Percentiles rank a stretch among this genome's conserved stretches.
phyloP scores from a whole-genome alignment of 1,284 basidiomycete species.

The Phlebopus sp. region DNA sequence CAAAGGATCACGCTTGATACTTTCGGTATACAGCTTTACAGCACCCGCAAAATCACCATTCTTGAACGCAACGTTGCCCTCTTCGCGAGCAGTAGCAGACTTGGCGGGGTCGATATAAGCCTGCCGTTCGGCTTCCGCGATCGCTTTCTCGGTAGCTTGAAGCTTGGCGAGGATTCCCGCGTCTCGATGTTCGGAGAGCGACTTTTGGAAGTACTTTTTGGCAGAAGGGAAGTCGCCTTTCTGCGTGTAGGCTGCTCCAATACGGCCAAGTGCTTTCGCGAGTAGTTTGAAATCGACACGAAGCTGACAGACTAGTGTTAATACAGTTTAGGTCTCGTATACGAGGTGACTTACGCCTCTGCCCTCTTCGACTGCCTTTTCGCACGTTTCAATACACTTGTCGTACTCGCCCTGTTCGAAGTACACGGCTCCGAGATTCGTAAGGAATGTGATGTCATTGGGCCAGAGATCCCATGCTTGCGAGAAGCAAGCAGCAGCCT shows the following conservation, averaged over 20 bases:
- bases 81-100: conserved; percentile 83
- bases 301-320: conserved; percentile 41
- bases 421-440: conserved; percentile 84
- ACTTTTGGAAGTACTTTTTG: conserved; percentile 89
- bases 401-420: conserved; percentile 93
- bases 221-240: conserved; percentile 78
- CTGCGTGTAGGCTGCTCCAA: conserved; percentile 84
- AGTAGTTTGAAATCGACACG: conserved; percentile 80
- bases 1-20: conserved; percentile 91
- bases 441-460: conserved; percentile 92
- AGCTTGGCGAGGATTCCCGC: conserved; percentile 92
- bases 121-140: conserved; percentile 73
- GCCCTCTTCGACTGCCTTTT: conserved; percentile 94
- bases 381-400: conserved; percentile 87
- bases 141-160: conserved; percentile 78
- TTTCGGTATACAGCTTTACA: conserved; percentile 92
- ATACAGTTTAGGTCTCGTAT: neutral
- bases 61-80: conserved; percentile 94
- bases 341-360: conserved; percentile 49
- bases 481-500: conserved; percentile 70
- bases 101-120: conserved; percentile 91
- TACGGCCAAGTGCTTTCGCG: conserved; percentile 87
- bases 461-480: conserved; percentile 94
- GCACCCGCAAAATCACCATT: conserved; percentile 87
- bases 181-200: conserved; percentile 95